These are phyloP conservation scores for Homolaphlyctis polyrhiza DNA, from an alignment of 371 early-diverging fungal species.

Conservation along the genomic window DNA sequence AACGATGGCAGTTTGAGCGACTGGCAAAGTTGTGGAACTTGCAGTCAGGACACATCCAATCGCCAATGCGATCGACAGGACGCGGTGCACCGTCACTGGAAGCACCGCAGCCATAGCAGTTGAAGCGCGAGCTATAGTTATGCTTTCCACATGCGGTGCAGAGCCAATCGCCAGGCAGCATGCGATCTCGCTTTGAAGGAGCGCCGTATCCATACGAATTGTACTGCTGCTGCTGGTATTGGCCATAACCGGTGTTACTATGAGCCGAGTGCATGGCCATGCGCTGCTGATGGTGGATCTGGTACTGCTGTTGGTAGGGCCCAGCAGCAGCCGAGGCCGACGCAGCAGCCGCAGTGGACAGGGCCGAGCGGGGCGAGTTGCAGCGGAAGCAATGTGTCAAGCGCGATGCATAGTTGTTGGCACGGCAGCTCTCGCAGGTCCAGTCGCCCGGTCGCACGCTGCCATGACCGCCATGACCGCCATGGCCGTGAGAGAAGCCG, in stretches of 20 bases:
- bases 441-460: constrained; percentile 62
- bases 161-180: constrained; percentile 68
- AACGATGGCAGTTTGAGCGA: constrained; percentile 47
- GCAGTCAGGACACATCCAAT: constrained; percentile 76
- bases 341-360: background rate
- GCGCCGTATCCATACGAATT: background rate
- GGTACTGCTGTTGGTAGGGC: background rate
- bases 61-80: constrained; percentile 36
- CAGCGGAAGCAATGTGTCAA: constrained; percentile 25
- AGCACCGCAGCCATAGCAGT: constrained; percentile 28
- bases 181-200: background rate
- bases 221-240: background rate
- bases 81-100: constrained; percentile 7
- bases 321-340: background rate
- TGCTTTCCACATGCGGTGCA: constrained; percentile 63
- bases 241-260: background rate
- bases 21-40: constrained; percentile 74
- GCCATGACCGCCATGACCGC: background rate
- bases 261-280: no score
- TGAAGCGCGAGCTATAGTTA: constrained; percentile 65
- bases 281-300: background rate
- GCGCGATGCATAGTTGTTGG: constrained; percentile 73
- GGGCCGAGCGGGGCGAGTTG: constrained; percentile 1
- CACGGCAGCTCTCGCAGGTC: constrained; percentile 63
- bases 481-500: no score